phyloP scores from a whole-genome alignment of 345 rosid genomes.

The Moringa oleifera region DNA sequence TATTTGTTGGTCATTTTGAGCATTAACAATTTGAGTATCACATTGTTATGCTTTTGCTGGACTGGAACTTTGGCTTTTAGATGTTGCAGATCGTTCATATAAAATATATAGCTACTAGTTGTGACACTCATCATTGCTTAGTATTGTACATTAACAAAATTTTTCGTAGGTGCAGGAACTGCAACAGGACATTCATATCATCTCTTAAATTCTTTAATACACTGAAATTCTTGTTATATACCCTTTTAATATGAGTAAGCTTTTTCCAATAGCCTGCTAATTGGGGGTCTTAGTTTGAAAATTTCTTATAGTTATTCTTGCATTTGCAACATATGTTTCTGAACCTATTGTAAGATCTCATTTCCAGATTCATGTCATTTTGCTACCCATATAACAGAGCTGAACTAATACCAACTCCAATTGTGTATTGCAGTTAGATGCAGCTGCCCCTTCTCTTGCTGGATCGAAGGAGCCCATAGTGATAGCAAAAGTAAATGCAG shows the following conservation, averaged over 20 bases:
- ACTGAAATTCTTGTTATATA: not conserved
- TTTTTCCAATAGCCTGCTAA: not conserved
- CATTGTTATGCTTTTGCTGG: too few species aligned
- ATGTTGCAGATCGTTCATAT: too few species aligned
- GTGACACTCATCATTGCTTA: not conserved
- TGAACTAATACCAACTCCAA: not conserved
- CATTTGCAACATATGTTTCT: too few species aligned
- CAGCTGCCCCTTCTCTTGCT: slow-evolving; percentile 79
- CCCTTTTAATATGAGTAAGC: not conserved
- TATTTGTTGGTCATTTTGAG: too few species aligned
- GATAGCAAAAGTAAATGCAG: slow-evolving; percentile 84
- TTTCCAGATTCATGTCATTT: not conserved
- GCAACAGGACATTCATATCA: not conserved
- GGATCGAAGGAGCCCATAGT: slow-evolving; percentile 66
- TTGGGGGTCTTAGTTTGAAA: not conserved
- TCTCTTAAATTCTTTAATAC: not conserved
- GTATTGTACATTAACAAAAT: not conserved
- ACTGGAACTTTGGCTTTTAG: too few species aligned
- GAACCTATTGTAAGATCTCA: not conserved
- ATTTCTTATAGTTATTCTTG: not conserved
- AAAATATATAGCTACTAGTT: too few species aligned
- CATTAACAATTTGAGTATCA: too few species aligned
- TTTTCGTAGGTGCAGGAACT: too few species aligned
- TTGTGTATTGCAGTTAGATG: slow-evolving; percentile 59
- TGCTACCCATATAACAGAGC: not conserved